Evolutionary conservation across 1,284 basidiomycete species (phyloP).

Genomic region (Puccinia triticina): DNA sequence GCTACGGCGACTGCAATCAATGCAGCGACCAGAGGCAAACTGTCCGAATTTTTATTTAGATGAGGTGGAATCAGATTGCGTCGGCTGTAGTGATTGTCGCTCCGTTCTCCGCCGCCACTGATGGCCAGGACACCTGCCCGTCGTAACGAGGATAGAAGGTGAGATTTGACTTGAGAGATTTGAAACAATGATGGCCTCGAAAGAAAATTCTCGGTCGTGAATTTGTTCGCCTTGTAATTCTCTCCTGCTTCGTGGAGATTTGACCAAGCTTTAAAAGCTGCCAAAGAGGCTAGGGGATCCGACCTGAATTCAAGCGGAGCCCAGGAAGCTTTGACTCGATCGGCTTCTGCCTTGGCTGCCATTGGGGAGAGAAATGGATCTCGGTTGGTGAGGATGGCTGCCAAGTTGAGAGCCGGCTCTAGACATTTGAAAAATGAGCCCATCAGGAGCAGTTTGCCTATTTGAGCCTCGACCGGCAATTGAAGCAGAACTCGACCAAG

Average conservation of each 20-base stretch:
- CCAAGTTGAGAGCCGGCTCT: slow-evolving; percentile 83
- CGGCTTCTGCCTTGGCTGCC: slow-evolving; percentile 65
- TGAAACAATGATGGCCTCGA: slow-evolving; percentile 78
- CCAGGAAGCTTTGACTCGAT: slow-evolving; percentile 78
- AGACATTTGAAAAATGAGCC: slow-evolving; percentile 93
- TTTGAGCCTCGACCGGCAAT: slow-evolving; percentile 83
- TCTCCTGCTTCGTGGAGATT: slow-evolving; percentile 56
- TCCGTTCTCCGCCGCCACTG: slow-evolving; percentile 53
- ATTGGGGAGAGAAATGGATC: slow-evolving; percentile 84
- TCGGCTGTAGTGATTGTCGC: slow-evolving; percentile 2
- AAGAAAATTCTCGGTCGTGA: slow-evolving; percentile 85
- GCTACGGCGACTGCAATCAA: slow-evolving; percentile 83
- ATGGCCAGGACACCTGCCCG: slow-evolving; percentile 70
- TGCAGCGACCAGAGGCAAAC: slow-evolving; percentile 78
- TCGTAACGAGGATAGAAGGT: slow-evolving; percentile 77
- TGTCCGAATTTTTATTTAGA: slow-evolving; percentile 75
- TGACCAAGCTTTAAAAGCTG: slow-evolving; percentile 80
- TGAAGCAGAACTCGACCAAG: slow-evolving; percentile 86
- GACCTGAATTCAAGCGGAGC: slow-evolving; percentile 74
- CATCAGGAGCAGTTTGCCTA: slow-evolving; percentile 85
- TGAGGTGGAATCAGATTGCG: slow-evolving; percentile 66
- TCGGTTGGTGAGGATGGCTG: slow-evolving; percentile 83
- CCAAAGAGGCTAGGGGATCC: slow-evolving; percentile 77
- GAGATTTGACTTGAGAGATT: slow-evolving; percentile 81
- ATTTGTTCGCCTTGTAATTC: slow-evolving; percentile 71